Evolutionary conservation across 1,284 basidiomycete species (phyloP), one percentile per base, ranked within the genome.

Genomic region (Ganoderma lucidum): DNA sequence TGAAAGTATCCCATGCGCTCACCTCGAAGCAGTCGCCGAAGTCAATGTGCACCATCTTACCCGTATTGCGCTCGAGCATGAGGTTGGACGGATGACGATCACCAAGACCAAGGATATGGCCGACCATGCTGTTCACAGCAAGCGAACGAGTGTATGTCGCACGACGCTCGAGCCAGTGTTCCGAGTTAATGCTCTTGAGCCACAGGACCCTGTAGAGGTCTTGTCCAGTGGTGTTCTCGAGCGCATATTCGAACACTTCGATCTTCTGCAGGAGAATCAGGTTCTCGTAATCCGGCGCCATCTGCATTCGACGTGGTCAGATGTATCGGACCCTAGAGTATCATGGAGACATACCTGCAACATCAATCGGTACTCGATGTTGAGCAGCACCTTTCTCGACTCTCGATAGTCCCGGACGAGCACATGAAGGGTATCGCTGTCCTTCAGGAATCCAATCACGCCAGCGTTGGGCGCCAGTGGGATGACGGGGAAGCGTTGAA

Each of bases 281-380:
- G 75, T 93, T 94, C 81, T 99, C 98, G 80, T 99, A 99, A 81
- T 99, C 98, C 10, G 98, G 97, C 14, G 98, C 97, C 97, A 99
- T 99, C 94, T 99, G n/a, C 15, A 3, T 51, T 51, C 4, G 44
- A 37, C n/a, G 4, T 28, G 15, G 28, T 53, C 35, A 10, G 23
- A 3, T 5, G 2, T 4, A 19, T 10, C 12, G 3, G 23, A 17
- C 14, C 44, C 45, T 30, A 17, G 59, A 55, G 41, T 39, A 10
- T 62, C 39, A 12, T 35, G 48, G 10, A 14, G 41, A 37, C 66
- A 23, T 39, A 93, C 95, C 86, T 97, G 96, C 23, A 99, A 90
- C 95, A 99, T 99, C 71, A 99, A 83, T 17, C 97, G 92, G 79
- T 99, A 98, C 83, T 99, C 98, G 71, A 99, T 98, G 80, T 99